Percentiles rank a stretch among this genome's conserved stretches.
phyloP scores from a whole-genome alignment of 2,329 filamentous ascomycete species.

The Pseudocercospora crystallina region DNA sequence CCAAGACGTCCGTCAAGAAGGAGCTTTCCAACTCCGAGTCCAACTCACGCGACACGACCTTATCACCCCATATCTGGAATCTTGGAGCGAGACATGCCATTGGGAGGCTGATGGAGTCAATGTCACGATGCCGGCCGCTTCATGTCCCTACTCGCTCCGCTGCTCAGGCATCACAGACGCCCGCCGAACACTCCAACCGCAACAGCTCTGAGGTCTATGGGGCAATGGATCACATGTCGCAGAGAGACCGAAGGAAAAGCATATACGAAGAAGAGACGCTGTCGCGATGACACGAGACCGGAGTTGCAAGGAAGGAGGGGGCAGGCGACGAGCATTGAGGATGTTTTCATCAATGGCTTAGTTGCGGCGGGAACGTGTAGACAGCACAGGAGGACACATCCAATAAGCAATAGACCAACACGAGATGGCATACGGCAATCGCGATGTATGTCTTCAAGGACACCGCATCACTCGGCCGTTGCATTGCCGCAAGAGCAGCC shows the following conservation, averaged over 20 bases:
- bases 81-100: slow-evolving; percentile 15
- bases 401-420: no score
- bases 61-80: no score
- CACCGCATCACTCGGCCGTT: background rate
- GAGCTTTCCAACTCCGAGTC: no score
- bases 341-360: slow-evolving; percentile 55
- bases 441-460: no score
- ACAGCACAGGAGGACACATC: slow-evolving; percentile 38
- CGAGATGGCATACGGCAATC: no score
- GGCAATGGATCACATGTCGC: background rate
- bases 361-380: slow-evolving; percentile 54
- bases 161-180: slow-evolving; percentile 53
- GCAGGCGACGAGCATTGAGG: slow-evolving; percentile 44
- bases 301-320: slow-evolving; percentile 1
- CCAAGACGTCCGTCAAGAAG: no score
- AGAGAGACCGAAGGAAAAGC: background rate
- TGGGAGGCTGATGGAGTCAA: slow-evolving; percentile 22
- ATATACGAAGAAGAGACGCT: slow-evolving; percentile 10
- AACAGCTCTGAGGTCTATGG: slow-evolving; percentile 6
- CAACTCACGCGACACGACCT: no score
- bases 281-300: slow-evolving; percentile 17
- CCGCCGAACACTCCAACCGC: slow-evolving; percentile 37
- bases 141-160: slow-evolving; percentile 63
- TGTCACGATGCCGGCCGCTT: slow-evolving; percentile 56
- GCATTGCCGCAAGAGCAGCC: slow-evolving; percentile 9